Conservation (phyloP, 768 basidiomycete species). For the Coprinopsis cinerea region DNA sequence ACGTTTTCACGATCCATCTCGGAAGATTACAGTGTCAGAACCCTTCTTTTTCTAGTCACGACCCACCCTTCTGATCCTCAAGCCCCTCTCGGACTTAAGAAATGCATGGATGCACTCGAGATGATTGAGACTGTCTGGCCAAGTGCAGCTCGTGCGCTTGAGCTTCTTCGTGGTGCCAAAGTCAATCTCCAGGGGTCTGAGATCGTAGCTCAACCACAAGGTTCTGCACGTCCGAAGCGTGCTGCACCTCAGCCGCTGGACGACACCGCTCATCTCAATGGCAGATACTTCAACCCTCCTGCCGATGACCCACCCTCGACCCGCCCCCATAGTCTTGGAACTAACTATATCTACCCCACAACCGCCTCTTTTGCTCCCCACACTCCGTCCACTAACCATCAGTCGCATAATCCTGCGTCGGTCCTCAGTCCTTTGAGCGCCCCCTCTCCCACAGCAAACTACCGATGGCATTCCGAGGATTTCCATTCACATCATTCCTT, state of each 20-base stretch:
- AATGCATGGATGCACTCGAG: constrained; percentile 61
- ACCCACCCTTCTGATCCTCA: constrained; percentile 65
- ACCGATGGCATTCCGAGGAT: constrained; percentile 16
- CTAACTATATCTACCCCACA: constrained; percentile 7
- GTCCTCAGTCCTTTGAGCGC: constrained; percentile 10
- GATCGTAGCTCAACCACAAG: neutral
- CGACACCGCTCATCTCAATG: constrained; percentile 19
- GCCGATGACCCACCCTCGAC: constrained; percentile 1
- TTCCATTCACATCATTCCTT: constrained; percentile 17
- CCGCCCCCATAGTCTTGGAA: neutral
- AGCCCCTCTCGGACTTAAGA: constrained; percentile 53
- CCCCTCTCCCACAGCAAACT: constrained; percentile 12
- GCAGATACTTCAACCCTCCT: constrained; percentile 5
- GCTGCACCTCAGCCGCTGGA: constrained; percentile 47
- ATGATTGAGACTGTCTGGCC: constrained; percentile 73
- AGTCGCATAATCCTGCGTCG: constrained; percentile 10
- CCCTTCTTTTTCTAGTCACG: constrained; percentile 40
- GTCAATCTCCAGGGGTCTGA: constrained; percentile 21
- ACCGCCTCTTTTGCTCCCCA: constrained; percentile 4
- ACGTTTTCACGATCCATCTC: constrained; percentile 22
- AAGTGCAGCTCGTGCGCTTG: constrained; percentile 65
- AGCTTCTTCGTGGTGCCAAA: constrained; percentile 64
- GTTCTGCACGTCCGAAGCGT: constrained; percentile 48
- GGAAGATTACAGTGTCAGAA: neutral
- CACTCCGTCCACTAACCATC: constrained; percentile 4